phyloP scores from a whole-genome alignment of 2,329 filamentous ascomycete genomes.

The Exophiala sp. region DNA sequence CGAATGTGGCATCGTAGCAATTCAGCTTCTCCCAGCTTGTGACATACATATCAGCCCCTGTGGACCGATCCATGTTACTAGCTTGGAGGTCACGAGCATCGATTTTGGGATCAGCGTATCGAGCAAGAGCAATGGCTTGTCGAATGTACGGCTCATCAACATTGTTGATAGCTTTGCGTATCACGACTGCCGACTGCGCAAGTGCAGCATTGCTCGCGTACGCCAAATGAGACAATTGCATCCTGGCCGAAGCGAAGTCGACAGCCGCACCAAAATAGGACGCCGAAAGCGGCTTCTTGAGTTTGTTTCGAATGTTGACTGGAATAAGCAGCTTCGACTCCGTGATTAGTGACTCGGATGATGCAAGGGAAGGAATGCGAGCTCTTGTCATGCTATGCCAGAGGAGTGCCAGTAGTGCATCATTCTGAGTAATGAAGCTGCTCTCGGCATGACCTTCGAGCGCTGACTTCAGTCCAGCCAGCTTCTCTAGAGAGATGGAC shows the following conservation, averaged over 20 bases:
- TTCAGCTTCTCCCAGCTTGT: constrained; percentile 27
- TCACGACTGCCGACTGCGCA: constrained; percentile 34
- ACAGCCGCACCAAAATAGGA: constrained; percentile 41
- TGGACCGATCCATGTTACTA: constrained; percentile 27
- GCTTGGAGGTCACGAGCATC: constrained; percentile 27
- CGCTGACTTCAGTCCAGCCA: constrained; percentile 8
- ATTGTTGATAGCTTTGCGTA: constrained; percentile 34
- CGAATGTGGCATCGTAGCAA: constrained; percentile 24
- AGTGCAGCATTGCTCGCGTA: constrained; percentile 23
- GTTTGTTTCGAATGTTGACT: constrained; percentile 37
- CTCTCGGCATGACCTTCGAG: constrained; percentile 5
- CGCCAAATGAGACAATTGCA: constrained; percentile 30
- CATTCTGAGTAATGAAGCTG: constrained; percentile 18
- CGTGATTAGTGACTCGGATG: constrained; percentile 25
- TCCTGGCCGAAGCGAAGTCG: constrained; percentile 34
- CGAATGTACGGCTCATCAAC: constrained; percentile 34
- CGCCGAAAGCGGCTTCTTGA: constrained; percentile 35
- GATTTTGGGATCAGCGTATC: constrained; percentile 15
- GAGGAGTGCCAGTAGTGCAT: constrained; percentile 34
- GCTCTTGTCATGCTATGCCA: constrained; percentile 35
- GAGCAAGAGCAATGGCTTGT: constrained; percentile 26
- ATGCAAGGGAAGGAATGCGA: constrained; percentile 33
- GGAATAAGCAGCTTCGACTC: constrained; percentile 39
- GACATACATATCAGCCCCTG: constrained; percentile 29
- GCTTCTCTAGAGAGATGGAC: constrained; percentile 16